phyloP scores from a whole-genome alignment of 352 stramenopile species.

The Hyaloperonospora brassicae region DNA sequence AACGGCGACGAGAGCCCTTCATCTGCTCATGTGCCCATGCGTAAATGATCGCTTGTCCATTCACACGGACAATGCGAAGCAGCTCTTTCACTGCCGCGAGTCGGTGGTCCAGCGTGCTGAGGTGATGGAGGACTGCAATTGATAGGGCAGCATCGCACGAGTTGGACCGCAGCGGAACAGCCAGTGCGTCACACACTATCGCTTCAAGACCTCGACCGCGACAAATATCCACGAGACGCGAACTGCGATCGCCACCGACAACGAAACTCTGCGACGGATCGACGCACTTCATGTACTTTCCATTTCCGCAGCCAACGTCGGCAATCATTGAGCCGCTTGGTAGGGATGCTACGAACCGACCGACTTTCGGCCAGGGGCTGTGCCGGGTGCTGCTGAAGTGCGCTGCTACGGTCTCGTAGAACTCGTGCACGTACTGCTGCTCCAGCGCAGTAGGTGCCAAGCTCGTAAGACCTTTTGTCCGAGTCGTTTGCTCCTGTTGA shows the following conservation, averaged over 20 bases:
- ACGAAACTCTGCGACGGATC: slow-evolving; percentile 35
- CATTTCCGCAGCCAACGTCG: slow-evolving; percentile 81
- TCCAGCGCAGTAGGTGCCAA: slow-evolving; percentile 55
- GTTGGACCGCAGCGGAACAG: slow-evolving; percentile 60
- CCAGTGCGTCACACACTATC: slow-evolving; percentile 66
- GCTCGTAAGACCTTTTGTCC: slow-evolving; percentile 5
- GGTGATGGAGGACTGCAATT: slow-evolving; percentile 80
- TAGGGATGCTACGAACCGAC: slow-evolving; percentile 51
- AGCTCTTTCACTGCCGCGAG: slow-evolving; percentile 70
- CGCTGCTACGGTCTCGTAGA: slow-evolving; percentile 77
- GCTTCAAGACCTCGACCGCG: slow-evolving; percentile 47
- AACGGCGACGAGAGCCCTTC: slow-evolving; percentile 63
- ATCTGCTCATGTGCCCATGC: slow-evolving; percentile 83
- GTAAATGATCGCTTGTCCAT: slow-evolving; percentile 70
- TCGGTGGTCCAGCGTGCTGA: slow-evolving; percentile 65
- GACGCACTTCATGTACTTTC: slow-evolving; percentile 86
- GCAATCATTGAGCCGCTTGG: slow-evolving; percentile 55
- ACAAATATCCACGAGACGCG: slow-evolving; percentile 60
- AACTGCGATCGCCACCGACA: slow-evolving; percentile 62
- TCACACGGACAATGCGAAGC: slow-evolving; percentile 62
- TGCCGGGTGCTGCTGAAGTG: slow-evolving; percentile 86
- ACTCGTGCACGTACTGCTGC: slow-evolving; percentile 77
- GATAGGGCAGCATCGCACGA: slow-evolving; percentile 75
- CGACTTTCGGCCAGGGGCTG: slow-evolving; percentile 73
- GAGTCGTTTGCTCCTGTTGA: slow-evolving; percentile 3